Percentiles rank a stretch among this genome's conserved stretches.
Conservation (phyloP, 139 green algal genomes). For the Chlorella vulgaris region DNA sequence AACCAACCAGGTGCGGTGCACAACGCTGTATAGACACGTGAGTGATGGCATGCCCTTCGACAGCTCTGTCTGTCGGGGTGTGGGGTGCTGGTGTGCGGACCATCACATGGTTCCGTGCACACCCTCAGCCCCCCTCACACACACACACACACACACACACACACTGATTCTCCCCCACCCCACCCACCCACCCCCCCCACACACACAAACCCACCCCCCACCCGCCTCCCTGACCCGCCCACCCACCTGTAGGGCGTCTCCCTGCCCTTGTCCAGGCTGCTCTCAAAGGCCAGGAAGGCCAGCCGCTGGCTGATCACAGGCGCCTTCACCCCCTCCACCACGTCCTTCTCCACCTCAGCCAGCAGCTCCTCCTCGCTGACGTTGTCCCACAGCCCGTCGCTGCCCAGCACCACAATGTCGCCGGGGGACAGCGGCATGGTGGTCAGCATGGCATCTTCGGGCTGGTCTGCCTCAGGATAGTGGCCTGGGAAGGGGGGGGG, state of each 20-base stretch:
- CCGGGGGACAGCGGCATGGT: conserved; percentile 68
- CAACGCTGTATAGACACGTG: no score
- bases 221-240: not conserved
- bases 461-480: conserved; percentile 20
- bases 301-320: conserved; percentile 60
- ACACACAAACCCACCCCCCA: not conserved
- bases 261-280: conserved; percentile 69
- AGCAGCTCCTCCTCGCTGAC: conserved; percentile 75
- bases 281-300: conserved; percentile 69
- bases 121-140: no score
- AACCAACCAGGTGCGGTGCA: no score
- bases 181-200: not conserved
- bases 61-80: no score
- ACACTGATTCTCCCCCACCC: not conserved
- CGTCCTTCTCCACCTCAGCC: conserved; percentile 35
- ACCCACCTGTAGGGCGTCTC: conserved; percentile 80
- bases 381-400: conserved; percentile 94
- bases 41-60: no score
- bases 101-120: no score
- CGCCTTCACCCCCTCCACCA: conserved; percentile 30
- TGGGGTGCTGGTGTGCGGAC: no score
- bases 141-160: no score
- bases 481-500: not conserved
- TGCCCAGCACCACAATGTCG: conserved; percentile 88
- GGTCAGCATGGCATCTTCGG: conserved; percentile 81